Evolutionary conservation across 768 basidiomycete genomes (phyloP).

Genomic region (Mycena capillaripes): DNA sequence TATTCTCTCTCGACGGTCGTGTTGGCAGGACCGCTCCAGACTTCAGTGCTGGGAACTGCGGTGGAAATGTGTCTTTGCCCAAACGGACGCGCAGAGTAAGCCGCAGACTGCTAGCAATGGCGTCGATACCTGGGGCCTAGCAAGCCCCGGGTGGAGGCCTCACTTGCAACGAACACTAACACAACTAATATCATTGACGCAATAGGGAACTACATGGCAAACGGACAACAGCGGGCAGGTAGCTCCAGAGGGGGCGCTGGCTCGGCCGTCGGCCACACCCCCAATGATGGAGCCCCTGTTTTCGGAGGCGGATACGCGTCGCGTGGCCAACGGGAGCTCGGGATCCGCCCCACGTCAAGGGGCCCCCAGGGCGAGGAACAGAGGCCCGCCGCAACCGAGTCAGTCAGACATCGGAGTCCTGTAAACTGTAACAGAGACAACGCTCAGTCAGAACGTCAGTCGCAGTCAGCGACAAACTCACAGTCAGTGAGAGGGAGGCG

Average conservation of each 20-base stretch:
- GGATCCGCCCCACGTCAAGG: neutral
- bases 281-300: neutral
- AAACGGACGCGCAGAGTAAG: neutral
- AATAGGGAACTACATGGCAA: too few species aligned
- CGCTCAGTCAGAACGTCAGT: neutral
- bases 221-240: too few species aligned
- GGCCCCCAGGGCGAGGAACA: neutral
- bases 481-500: neutral
- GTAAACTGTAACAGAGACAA: neutral
- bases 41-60: too few species aligned
- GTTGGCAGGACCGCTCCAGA: neutral
- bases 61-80: neutral
- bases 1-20: neutral
- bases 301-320: neutral
- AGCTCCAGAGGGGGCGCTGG: neutral
- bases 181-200: neutral
- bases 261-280: neutral
- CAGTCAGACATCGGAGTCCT: neutral
- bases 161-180: constrained; percentile 6
- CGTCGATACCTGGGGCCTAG: neutral
- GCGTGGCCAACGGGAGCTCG: neutral
- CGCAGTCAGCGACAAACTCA: neutral
- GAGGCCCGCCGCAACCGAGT: neutral
- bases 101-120: neutral
- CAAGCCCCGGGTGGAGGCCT: neutral